phyloP scores from a whole-genome alignment of 495 filamentous ascomycete species.

The Penicillium silybi region DNA sequence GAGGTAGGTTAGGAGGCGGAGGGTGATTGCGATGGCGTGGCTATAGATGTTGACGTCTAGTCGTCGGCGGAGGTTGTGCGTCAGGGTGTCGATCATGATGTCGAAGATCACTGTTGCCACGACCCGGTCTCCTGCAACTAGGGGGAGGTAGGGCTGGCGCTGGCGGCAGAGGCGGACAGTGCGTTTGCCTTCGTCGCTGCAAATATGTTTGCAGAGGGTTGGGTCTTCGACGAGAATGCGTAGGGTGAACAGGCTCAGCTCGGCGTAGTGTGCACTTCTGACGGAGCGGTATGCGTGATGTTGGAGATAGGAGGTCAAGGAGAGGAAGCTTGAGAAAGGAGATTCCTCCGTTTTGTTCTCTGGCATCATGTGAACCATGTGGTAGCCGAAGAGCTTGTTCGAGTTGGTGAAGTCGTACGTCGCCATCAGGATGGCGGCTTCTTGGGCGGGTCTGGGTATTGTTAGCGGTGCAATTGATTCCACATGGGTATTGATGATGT shows the following conservation, averaged over 20 bases:
- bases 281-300: slow-evolving; percentile 87
- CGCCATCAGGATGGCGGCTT: slow-evolving; percentile 74
- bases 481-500: neutral
- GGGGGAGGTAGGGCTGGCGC: slow-evolving; percentile 80
- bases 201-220: slow-evolving; percentile 77
- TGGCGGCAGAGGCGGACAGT: slow-evolving; percentile 85
- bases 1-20: slow-evolving; percentile 78
- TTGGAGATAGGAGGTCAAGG: slow-evolving; percentile 84
- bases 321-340: slow-evolving; percentile 79
- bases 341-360: slow-evolving; percentile 65
- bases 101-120: slow-evolving; percentile 76
- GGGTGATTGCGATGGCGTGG: slow-evolving; percentile 65
- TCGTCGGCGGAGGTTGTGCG: slow-evolving; percentile 84
- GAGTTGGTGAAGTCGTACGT: slow-evolving; percentile 92
- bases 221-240: slow-evolving; percentile 88
- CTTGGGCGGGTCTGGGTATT: slow-evolving; percentile 62
- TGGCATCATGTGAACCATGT: slow-evolving; percentile 60
- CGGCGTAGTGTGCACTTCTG: slow-evolving; percentile 73
- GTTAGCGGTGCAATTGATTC: slow-evolving; percentile 19
- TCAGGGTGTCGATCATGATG: slow-evolving; percentile 82
- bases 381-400: slow-evolving; percentile 93
- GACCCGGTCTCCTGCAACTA: slow-evolving; percentile 65
- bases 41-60: slow-evolving; percentile 82
- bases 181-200: slow-evolving; percentile 72
- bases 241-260: slow-evolving; percentile 76